Evolutionary conservation across 2,329 filamentous ascomycete species (phyloP).

Genomic region (Cryphonectria naterciae): DNA sequence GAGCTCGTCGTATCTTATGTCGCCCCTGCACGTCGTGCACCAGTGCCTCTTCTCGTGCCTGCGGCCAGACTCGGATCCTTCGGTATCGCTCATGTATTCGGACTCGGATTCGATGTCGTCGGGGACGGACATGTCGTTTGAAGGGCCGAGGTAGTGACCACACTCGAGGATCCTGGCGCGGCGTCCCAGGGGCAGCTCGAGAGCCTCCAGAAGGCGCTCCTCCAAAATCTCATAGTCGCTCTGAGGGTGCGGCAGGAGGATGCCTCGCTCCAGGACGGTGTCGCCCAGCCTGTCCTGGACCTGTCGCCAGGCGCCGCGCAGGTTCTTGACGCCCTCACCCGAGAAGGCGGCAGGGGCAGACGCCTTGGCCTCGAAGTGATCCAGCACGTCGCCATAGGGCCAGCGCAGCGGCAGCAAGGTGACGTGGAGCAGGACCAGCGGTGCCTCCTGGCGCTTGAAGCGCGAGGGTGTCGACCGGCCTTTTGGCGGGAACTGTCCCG

Average conservation of each 20-base stretch:
- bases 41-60: constrained; percentile 50
- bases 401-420: constrained; percentile 73
- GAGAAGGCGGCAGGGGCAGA: constrained; percentile 34
- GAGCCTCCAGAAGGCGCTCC: constrained; percentile 73
- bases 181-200: constrained; percentile 68
- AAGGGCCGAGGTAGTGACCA: constrained; percentile 73
- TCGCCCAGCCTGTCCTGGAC: constrained; percentile 73
- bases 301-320: constrained; percentile 68
- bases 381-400: constrained; percentile 60
- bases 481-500: constrained; percentile 59
- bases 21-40: constrained; percentile 59
- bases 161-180: constrained; percentile 74
- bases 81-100: constrained; percentile 45
- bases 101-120: constrained; percentile 50
- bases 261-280: constrained; percentile 72
- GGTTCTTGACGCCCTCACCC: constrained; percentile 50
- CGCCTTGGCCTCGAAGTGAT: constrained; percentile 38
- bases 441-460: constrained; percentile 60
- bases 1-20: constrained; percentile 59
- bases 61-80: constrained; percentile 23
- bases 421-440: constrained; percentile 77
- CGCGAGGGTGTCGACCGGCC: constrained; percentile 58
- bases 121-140: constrained; percentile 50
- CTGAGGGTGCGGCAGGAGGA: constrained; percentile 77
- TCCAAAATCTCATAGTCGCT: constrained; percentile 81